Percentiles rank a stretch among this genome's conserved stretches.
Evolutionary conservation across 176 grass and related monocot species (phyloP).

Genomic region (Triticum urartu): DNA sequence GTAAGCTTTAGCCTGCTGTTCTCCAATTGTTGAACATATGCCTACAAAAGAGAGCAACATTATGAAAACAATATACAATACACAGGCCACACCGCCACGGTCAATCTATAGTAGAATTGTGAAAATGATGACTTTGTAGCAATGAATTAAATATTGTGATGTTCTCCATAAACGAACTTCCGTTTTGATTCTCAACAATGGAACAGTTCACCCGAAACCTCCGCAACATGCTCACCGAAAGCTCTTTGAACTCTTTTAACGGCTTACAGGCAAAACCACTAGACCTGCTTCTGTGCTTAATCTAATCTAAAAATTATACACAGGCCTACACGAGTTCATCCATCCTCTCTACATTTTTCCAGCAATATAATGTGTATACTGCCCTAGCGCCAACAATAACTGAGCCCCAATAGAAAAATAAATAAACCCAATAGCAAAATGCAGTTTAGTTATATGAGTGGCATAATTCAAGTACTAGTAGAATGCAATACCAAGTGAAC

Average conservation of each 20-base stretch:
- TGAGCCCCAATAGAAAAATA: not conserved
- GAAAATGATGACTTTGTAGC: not conserved
- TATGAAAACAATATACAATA: not conserved
- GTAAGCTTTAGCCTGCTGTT: constrained; percentile 99
- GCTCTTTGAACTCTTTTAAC: not conserved
- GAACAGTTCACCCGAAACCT: constrained; percentile 18
- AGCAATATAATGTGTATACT: not conserved
- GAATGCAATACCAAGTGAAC: not conserved
- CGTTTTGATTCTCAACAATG: not conserved
- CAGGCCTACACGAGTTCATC: not conserved
- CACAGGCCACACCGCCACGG: not conserved
- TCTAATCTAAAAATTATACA: not conserved
- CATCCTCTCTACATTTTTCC: not conserved
- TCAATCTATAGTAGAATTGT: not conserved
- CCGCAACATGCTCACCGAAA: not conserved
- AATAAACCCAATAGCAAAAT: not conserved
- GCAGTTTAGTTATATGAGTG: not conserved
- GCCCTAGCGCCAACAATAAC: not conserved
- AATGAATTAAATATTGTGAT: not conserved
- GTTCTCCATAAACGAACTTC: not conserved
- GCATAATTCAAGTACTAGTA: not conserved
- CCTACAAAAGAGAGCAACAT: constrained; percentile 47
- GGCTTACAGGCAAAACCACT: constrained; percentile 6
- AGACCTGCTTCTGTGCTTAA: not conserved
- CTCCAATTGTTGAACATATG: constrained; percentile 99